Percentiles rank a stretch among this genome's conserved stretches.
Evolutionary conservation across 371 early-diverging fungal species (phyloP).

Genomic region (Globomyces sp.): DNA sequence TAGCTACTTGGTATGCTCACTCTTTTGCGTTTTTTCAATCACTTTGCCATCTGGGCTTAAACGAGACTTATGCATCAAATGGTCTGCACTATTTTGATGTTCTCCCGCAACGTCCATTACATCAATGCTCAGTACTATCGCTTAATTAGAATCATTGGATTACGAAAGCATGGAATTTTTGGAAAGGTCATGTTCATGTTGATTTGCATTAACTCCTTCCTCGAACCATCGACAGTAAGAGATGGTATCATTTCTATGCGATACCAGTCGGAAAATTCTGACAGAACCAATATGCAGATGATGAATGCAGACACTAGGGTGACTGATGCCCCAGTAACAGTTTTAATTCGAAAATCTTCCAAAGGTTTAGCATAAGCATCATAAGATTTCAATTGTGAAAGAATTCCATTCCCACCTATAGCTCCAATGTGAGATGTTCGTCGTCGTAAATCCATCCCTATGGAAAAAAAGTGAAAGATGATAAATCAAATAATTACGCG

Average conservation of each 20-base stretch:
- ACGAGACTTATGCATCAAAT: constrained; percentile 79
- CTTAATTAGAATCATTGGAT: constrained; percentile 50
- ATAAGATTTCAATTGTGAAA: constrained; percentile 40
- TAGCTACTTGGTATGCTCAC: constrained; percentile 16
- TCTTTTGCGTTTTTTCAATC: constrained; percentile 46
- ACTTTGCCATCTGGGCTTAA: constrained; percentile 65
- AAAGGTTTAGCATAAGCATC: constrained; percentile 96
- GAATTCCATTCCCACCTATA: background rate
- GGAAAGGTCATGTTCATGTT: constrained; percentile 90
- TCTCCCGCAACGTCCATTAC: constrained; percentile 95
- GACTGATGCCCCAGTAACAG: constrained; percentile 74
- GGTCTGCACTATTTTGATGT: constrained; percentile 76
- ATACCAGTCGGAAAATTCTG: constrained; percentile 80
- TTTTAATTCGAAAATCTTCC: constrained; percentile 92
- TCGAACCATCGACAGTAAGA: constrained; percentile 78
- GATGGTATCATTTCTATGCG: constrained; percentile 66
- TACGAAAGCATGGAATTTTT: constrained; percentile 77
- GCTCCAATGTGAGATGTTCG: background rate
- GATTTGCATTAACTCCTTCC: constrained; percentile 87
- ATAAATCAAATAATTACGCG: no score
- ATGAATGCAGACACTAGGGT: constrained; percentile 74
- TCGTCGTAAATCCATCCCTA: background rate
- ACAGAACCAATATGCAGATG: constrained; percentile 70
- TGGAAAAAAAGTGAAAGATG: background rate
- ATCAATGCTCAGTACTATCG: constrained; percentile 74